Base-by-base conservation (phyloP, 768 basidiomycete species). In the Cytidiella melzeri region DNA sequence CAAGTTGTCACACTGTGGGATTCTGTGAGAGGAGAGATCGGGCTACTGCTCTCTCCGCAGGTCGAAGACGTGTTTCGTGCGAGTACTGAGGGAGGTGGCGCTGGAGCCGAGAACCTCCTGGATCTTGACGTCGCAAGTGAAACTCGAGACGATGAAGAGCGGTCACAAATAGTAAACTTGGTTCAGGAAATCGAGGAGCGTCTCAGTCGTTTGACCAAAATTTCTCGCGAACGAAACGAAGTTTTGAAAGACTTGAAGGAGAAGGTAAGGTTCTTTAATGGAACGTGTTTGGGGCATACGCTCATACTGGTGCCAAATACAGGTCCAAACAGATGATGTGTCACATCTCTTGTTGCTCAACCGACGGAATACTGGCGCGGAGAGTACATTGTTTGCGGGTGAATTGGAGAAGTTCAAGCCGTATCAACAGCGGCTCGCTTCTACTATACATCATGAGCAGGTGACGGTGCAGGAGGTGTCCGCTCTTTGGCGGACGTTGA, bases 261-360 rank as follows among this genome's bases (percentile, higher is more conserved):
- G 39, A 96, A 95, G 80, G 94, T 92, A 47, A 6, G 58, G 15
- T 7, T 45, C 6, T 39, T 49, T 40, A n/a, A n/a, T n/a, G n/a
- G n/a, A n/a, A n/a, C n/a, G n/a, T n/a, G n/a, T n/a, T n/a, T n/a
- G n/a, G n/a, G n/a, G n/a, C n/a, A n/a, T n/a, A n/a, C n/a, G n/a
- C n/a, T n/a, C n/a, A n/a, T n/a, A n/a, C n/a, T n/a, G n/a, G n/a
- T n/a, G n/a, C 47, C 20, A 51, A 46, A 23, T 24, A 9, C 52
- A 98, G 93, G 78, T 96, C 41, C 96, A 97, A 81, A 73, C 76
- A 23, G 96, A 99, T 67, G 96, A 99, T 56, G 95, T 98, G 23
- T 99, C 95, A 0, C 92, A 95, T 62, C 75, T 96, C 1, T 79
- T 98, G 0, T 77, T 99, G 3, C 78, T 97, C 43, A 95, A 95